Base-by-base conservation (phyloP, 1,284 basidiomycete genomes). In the Earliella scabrosa region DNA sequence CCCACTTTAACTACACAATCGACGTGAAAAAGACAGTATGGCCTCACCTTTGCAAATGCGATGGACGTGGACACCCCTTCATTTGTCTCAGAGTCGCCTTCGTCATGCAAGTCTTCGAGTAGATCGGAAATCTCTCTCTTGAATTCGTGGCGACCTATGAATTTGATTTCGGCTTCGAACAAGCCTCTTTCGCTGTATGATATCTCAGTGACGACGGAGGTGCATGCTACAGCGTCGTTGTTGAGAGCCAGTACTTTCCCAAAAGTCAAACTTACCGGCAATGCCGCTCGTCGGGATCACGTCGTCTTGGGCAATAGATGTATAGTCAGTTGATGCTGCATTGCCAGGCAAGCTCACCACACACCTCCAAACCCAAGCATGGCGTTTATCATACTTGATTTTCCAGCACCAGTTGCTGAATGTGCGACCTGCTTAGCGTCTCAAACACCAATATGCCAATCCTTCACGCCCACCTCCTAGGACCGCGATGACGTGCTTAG, bases 241-340 rank as follows among this genome's bases (percentile, higher is more conserved):
- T n/a, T n/a, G n/a, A 24, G 5, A 13, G 36, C 21, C 16, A 39
- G n/a, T 20, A 3, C n/a, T 5, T 18, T 16, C 10, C 21, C 18
- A 18, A 39, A 10, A 20, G 36, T 10, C 4, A 39, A 7, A 67
- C 73, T 14, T 58, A 83, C 82, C 83, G 63, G 81, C 75, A 82
- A 85, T 85, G 14, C 83, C 83, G 57, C 81, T 84, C 7, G 85
- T 86, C 2, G 85, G 84, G 16, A 87, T 83, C 50, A 87, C 78
- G 57, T 82, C 83, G 63, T 85, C 83, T 47, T 49, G 16, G 21
- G 8, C 13, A 41, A 11, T 4, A 34, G 5, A 58, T 26, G 9
- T 23, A 16, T 20, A 27, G 23, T 50, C 40, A 44, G 45, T 7
- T n/a, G 21, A 18, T 52, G 18, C 40, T n/a, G 40, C n/a, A n/a